These are phyloP conservation scores for Ambrosia trifida DNA, from an alignment of 129 eudicot species.

Conservation along the genomic window DNA sequence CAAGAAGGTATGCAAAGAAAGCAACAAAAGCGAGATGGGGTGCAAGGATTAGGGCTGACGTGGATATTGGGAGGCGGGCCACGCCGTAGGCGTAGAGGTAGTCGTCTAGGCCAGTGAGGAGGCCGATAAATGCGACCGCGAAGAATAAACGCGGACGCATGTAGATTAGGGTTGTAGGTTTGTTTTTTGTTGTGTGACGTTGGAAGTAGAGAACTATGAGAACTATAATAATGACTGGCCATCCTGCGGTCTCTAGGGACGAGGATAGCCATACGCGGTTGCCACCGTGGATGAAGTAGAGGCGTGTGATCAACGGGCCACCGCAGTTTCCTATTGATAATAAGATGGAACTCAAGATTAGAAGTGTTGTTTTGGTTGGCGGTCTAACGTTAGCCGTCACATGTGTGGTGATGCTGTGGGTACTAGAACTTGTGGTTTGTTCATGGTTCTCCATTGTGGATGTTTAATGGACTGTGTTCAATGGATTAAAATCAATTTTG, in stretches of 20 bases:
- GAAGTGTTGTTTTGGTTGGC: conserved; percentile 16
- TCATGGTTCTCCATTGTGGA: background rate
- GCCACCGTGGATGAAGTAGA: conserved; percentile 47
- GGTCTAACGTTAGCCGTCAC: background rate
- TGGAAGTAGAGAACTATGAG: conserved; percentile 34
- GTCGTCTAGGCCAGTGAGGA: conserved; percentile 35
- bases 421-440: background rate
- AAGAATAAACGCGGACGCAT: conserved; percentile 23
- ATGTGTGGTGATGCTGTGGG: background rate
- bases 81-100: conserved; percentile 42
- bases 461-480: too few species aligned
- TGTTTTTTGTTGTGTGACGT: background rate
- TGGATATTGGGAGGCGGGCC: conserved; percentile 43
- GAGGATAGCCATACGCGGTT: conserved; percentile 37
- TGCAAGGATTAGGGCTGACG: conserved; percentile 38
- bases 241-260: conserved; percentile 32
- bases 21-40: conserved; percentile 53
- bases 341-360: conserved; percentile 29
- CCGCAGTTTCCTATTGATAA: conserved; percentile 42
- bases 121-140: conserved; percentile 25
- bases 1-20: conserved; percentile 41
- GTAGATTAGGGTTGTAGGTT: conserved; percentile 2
- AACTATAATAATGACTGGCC: conserved; percentile 28
- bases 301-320: conserved; percentile 44
- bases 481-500: background rate